phyloP scores from a whole-genome alignment of 176 grass and related monocot species.

The Metroxylon sagu region DNA sequence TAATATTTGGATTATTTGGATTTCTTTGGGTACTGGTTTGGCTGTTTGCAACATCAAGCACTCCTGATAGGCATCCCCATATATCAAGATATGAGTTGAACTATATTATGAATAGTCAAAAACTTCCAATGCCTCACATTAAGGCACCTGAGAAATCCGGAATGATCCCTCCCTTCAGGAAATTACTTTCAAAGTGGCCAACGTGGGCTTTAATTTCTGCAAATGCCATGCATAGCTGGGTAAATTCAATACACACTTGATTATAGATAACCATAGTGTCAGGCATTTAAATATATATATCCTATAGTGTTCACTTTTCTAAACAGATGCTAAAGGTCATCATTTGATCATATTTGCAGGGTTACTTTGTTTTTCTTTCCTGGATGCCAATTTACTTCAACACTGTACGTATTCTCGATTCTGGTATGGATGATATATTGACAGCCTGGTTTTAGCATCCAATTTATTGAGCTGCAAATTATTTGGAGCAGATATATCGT shows the following conservation, averaged over 20 bases:
- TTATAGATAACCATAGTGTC: constrained; percentile 1
- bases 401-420: constrained; percentile 46
- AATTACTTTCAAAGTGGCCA: constrained; percentile 81
- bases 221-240: constrained; percentile 99
- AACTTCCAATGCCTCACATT: constrained; percentile 35
- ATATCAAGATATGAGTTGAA: constrained; percentile 84
- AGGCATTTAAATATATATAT: too few relatives aligned
- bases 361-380: constrained; percentile 95
- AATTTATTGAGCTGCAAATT: too few relatives aligned
- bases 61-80: constrained; percentile 54
- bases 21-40: constrained; percentile 96
- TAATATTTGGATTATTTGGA: constrained; percentile 96
- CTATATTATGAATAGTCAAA: constrained; percentile 75
- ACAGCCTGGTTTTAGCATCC: too few relatives aligned
- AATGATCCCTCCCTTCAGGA: constrained; percentile 78
- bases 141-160: constrained; percentile 36
- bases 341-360: constrained; percentile 49
- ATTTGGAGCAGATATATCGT: constrained; percentile 49
- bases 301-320: too few relatives aligned
- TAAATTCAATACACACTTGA: constrained; percentile 35
- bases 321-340: neutral
- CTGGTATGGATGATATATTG: neutral
- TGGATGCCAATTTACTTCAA: constrained; percentile 99
- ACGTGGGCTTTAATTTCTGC: constrained; percentile 97
- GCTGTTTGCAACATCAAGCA: constrained; percentile 79